Evolutionary conservation across 495 filamentous ascomycete species (phyloP), one percentile per base, ranked within the genome.

Genomic region (Hypoxylon intermedium): DNA sequence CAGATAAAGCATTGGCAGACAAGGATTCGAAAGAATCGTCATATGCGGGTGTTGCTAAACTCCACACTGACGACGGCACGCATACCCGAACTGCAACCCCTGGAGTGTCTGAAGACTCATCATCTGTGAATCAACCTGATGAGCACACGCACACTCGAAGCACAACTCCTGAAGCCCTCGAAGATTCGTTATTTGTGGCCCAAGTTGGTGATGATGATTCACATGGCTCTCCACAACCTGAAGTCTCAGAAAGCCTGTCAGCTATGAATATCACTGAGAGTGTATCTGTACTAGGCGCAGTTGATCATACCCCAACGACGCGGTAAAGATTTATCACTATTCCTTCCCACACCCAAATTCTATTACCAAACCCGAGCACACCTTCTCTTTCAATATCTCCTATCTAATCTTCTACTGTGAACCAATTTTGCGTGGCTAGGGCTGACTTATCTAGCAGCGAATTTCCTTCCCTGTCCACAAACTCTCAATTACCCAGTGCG

Each of bases 401-500:
- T 15, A 15, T 15, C 11, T 15, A 5, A 15, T 5, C 12, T 15
- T 37, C n/a, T n/a, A n/a, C n/a, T 37, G 7, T 30, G 12, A 53
- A 43, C 3, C 15, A 7, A 65, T 28, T 61, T 58, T 36, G 23
- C 9, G 43, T 47, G 19, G 15, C 28, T 15, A n/a, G 46, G 33
- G 23, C 65, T 72, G 23, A 67, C 18, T 61, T 65, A 9, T 68
- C 55, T 48, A 34, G 64, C 57, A 95, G 91, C 44, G 91, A 96
- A 69, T 96, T 96, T 61, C 91, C 91, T 34, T 90, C 89, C 0
- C 73, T 96, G 64, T 92, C 89, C 50, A 88, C 86, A 60, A 81
- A 77, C 34, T 72, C 85, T 20, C 83, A 88, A 37, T 82, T 91
- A 66, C 80, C 87, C 18, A 74, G 67, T 11, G 58, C 75, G 9